Evolutionary conservation across 331 rosid species (phyloP).

Genomic region (Malus hybrid): DNA sequence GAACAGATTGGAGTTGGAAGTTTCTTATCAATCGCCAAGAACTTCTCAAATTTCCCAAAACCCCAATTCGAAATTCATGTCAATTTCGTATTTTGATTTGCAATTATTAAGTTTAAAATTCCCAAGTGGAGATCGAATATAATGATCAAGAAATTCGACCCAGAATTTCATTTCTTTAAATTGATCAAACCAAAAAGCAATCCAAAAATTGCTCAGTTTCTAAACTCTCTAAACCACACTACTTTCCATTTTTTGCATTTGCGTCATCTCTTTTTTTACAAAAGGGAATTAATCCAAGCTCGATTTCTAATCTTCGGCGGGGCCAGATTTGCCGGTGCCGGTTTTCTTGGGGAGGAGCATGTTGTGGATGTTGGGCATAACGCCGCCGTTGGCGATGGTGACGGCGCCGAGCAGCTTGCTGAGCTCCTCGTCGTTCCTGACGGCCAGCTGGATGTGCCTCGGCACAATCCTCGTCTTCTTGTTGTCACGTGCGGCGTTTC

Average conservation of each 20-base stretch:
- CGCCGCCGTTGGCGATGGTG: slow-evolving; percentile 33
- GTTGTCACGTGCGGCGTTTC: slow-evolving; percentile 37
- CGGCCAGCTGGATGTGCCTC: slow-evolving; percentile 30
- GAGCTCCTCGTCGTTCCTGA: slow-evolving; percentile 28
- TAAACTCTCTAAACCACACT: background rate
- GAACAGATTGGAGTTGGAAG: background rate
- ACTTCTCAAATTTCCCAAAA: background rate
- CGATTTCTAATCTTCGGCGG: background rate
- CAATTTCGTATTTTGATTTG: background rate
- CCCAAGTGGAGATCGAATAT: too few relatives aligned
- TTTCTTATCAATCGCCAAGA: background rate
- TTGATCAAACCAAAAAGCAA: background rate
- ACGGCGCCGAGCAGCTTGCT: slow-evolving; percentile 25
- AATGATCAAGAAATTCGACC: background rate
- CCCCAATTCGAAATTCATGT: background rate
- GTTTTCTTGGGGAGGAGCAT: slow-evolving; percentile 28
- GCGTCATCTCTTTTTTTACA: background rate
- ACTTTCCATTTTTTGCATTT: background rate
- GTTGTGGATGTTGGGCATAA: slow-evolving; percentile 34
- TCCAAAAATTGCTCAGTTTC: background rate
- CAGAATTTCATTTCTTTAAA: background rate
- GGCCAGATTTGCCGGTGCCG: background rate
- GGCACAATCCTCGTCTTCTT: slow-evolving; percentile 37
- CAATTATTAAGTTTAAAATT: background rate
- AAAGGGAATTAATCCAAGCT: background rate